phyloP scores from a whole-genome alignment of 2,329 filamentous ascomycete species.

The Orbilia blumenaviensis region DNA sequence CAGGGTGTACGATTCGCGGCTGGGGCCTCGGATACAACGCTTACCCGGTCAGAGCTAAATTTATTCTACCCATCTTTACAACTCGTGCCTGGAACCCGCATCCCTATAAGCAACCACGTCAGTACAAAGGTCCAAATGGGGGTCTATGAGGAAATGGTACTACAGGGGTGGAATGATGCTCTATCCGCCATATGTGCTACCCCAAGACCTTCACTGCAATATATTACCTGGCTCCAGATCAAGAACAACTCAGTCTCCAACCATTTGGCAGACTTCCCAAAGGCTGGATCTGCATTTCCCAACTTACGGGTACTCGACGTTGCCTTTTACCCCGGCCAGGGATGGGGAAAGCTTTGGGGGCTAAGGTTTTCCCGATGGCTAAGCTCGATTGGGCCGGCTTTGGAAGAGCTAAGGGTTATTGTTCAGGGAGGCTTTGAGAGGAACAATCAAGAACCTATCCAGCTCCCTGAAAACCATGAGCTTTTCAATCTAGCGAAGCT shows the following conservation, averaged over 20 bases:
- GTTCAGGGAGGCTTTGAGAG: background rate
- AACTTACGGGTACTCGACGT: background rate
- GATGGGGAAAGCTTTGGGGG: background rate
- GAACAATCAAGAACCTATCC: background rate
- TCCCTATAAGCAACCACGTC: background rate
- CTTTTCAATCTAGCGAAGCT: background rate
- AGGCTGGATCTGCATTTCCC: background rate
- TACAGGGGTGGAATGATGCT: background rate
- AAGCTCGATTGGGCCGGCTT: background rate
- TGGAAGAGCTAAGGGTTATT: background rate
- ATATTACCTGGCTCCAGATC: background rate
- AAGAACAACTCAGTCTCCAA: too few relatives aligned
- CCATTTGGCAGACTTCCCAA: too few relatives aligned
- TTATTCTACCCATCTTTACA: slow-evolving; percentile 6
- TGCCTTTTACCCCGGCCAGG: background rate
- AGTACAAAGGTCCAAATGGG: background rate
- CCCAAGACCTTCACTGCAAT: background rate
- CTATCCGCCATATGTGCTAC: background rate
- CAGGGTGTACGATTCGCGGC: background rate
- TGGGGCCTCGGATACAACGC: background rate
- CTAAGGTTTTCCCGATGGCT: background rate
- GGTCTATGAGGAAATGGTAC: too few relatives aligned
- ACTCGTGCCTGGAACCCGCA: background rate
- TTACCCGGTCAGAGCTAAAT: background rate
- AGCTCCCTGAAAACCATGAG: background rate